Conservation (phyloP, 208 protist species). For the Porcisia hertigi region DNA sequence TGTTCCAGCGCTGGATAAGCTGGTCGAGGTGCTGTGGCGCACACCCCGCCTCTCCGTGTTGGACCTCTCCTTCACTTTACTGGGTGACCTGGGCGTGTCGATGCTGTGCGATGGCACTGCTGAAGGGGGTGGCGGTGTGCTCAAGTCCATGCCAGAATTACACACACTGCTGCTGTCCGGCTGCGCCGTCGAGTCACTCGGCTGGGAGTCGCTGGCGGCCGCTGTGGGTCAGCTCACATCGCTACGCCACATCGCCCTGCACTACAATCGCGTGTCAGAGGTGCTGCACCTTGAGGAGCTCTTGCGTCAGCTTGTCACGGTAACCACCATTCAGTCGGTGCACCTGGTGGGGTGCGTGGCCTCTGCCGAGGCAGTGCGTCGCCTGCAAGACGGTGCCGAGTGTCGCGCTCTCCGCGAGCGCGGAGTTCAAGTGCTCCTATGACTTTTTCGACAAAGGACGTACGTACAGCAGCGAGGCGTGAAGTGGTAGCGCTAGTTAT, state of each 20-base stretch:
- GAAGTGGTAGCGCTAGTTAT: not conserved
- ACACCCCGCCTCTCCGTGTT: slow-evolving; percentile 35
- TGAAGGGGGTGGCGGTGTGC: slow-evolving; percentile 29
- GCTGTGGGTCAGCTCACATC: slow-evolving; percentile 31
- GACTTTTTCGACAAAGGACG: not conserved
- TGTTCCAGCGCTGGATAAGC: slow-evolving; percentile 38
- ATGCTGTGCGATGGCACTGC: slow-evolving; percentile 62
- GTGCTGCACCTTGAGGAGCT: slow-evolving; percentile 5
- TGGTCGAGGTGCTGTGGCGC: slow-evolving; percentile 41
- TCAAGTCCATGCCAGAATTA: slow-evolving; percentile 39
- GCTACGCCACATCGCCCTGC: slow-evolving; percentile 51
- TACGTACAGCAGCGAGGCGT: not conserved
- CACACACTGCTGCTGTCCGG: slow-evolving; percentile 52
- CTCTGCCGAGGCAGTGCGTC: not conserved
- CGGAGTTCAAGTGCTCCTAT: slow-evolving; percentile 24
- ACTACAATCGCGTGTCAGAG: slow-evolving; percentile 45
- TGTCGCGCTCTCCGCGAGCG: slow-evolving; percentile 20
- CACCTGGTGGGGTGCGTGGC: slow-evolving; percentile 19
- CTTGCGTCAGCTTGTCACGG: slow-evolving; percentile 10
- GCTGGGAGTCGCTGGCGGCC: slow-evolving; percentile 65
- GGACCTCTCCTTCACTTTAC: slow-evolving; percentile 67
- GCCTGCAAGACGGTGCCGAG: not conserved
- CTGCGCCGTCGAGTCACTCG: slow-evolving; percentile 47
- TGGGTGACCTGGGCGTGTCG: slow-evolving; percentile 69
- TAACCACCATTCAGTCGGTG: slow-evolving; percentile 17